Evolutionary conservation across 2,329 filamentous ascomycete species (phyloP).

Genomic region (Whalleya microplaca): DNA sequence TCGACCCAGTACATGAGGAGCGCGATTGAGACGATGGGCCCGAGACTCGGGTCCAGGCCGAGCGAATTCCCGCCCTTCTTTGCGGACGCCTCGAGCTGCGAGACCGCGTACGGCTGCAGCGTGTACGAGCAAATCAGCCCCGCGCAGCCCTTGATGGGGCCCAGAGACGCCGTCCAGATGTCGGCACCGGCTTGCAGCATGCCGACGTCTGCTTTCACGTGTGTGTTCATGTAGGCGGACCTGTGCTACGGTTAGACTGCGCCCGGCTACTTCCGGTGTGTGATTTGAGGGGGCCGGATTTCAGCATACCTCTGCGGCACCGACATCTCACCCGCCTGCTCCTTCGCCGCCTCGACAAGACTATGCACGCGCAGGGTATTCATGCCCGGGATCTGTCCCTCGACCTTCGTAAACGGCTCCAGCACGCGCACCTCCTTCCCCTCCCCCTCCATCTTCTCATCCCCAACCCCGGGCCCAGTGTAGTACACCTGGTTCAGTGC

Average conservation of each 20-base stretch:
- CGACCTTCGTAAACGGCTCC: constrained; percentile 6
- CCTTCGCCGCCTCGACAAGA: constrained; percentile 6
- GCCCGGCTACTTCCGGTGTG: background rate
- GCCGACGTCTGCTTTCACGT: constrained; percentile 13
- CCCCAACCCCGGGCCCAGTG: background rate
- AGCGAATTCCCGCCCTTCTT: constrained; percentile 14
- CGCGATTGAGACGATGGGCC: constrained; percentile 11
- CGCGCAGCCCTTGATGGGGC: constrained; percentile 8
- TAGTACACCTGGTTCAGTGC: constrained; percentile 14
- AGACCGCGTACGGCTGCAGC: constrained; percentile 18
- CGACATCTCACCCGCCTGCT: constrained; percentile 9
- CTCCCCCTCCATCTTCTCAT: too few species aligned
- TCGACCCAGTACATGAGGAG: constrained; percentile 16
- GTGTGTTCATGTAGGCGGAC: constrained; percentile 18
- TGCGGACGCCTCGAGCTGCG: constrained; percentile 5
- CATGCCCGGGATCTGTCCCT: constrained; percentile 6
- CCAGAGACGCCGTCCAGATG: constrained; percentile 2
- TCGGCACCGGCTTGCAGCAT: constrained; percentile 3
- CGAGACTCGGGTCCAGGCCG: constrained; percentile 6
- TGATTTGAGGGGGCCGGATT: background rate
- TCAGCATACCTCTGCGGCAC: background rate
- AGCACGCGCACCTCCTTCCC: constrained; percentile 15
- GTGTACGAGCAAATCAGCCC: constrained; percentile 15
- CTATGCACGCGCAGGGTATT: constrained; percentile 12
- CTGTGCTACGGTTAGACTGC: background rate